A percentile compares a stretch with the other conserved stretches of the same genome.
Conservation (phyloP, 169 alveolate species). For the Eimeria necatrix region DNA sequence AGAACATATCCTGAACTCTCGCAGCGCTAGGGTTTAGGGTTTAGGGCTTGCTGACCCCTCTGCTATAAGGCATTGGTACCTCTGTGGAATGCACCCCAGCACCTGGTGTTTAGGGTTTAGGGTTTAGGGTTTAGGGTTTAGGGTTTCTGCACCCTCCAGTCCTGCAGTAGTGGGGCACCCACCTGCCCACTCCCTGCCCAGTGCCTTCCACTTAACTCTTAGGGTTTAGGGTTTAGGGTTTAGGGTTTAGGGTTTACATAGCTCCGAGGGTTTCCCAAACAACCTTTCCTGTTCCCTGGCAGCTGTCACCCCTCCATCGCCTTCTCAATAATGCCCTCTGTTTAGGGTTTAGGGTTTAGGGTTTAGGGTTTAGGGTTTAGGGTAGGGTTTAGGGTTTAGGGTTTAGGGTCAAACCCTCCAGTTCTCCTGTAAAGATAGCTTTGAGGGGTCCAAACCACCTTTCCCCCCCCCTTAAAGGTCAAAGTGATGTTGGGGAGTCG, state of each 20-base stretch:
- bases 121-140: background rate
- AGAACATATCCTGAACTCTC: background rate
- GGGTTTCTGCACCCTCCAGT: background rate
- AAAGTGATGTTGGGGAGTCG: background rate
- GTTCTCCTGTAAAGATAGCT: conserved; percentile 54
- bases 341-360: background rate
- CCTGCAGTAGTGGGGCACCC: too few relatives aligned
- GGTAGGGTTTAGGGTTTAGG: too few relatives aligned
- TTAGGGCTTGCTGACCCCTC: too few relatives aligned
- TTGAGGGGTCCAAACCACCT: conserved; percentile 75
- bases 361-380: background rate
- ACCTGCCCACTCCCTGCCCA: too few relatives aligned
- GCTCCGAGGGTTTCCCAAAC: background rate
- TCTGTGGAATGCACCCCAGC: too few relatives aligned
- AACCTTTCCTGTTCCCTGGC: too few relatives aligned
- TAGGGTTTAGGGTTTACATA: background rate
- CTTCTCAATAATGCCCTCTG: background rate
- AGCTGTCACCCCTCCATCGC: too few relatives aligned
- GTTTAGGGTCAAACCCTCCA: too few relatives aligned
- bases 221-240: background rate
- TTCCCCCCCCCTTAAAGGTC: background rate
- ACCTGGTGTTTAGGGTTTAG: background rate
- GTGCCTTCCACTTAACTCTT: too few relatives aligned
- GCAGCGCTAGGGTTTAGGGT: background rate
- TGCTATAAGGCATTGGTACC: too few relatives aligned